Evolutionary conservation across 1,284 basidiomycete genomes (phyloP).

Genomic region (Naganishia liquefaciens): DNA sequence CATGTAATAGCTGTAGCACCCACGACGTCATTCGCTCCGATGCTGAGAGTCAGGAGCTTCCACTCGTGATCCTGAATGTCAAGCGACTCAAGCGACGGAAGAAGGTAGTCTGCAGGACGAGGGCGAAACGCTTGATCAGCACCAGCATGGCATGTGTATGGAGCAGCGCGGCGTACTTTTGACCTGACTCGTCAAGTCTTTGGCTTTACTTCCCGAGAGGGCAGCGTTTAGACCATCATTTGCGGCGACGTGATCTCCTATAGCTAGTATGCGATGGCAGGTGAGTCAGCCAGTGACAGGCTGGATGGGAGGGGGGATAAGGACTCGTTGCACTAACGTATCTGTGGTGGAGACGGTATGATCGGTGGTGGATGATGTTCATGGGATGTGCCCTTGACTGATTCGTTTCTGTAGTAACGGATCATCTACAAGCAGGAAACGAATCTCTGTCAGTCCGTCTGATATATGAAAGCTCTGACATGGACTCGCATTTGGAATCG

Average conservation of each 20-base stretch:
- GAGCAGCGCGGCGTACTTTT: constrained; percentile 38
- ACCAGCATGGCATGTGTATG: not conserved
- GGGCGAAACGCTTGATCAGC: not conserved
- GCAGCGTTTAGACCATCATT: constrained; percentile 49
- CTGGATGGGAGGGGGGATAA: not conserved
- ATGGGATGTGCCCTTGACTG: constrained; percentile 20
- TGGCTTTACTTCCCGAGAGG: constrained; percentile 42
- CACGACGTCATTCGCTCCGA: constrained; percentile 54
- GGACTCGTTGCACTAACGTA: constrained; percentile 7
- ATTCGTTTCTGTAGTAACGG: constrained; percentile 12
- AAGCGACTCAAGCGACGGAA: constrained; percentile 43
- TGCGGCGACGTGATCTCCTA: constrained; percentile 33
- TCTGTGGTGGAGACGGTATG: constrained; percentile 17
- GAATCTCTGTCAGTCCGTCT: not conserved
- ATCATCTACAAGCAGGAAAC: constrained; percentile 12
- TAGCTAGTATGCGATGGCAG: not conserved
- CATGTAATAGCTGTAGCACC: constrained; percentile 26
- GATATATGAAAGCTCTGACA: constrained; percentile 7
- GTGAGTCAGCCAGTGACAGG: not conserved
- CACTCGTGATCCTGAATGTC: constrained; percentile 42
- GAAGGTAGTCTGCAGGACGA: constrained; percentile 42
- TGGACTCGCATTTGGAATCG: constrained; percentile 44
- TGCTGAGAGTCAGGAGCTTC: constrained; percentile 52
- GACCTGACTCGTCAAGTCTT: constrained; percentile 41
- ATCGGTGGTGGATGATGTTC: constrained; percentile 22